Conservation (phyloP, 495 filamentous ascomycete species). For the Bacidia rubella region DNA sequence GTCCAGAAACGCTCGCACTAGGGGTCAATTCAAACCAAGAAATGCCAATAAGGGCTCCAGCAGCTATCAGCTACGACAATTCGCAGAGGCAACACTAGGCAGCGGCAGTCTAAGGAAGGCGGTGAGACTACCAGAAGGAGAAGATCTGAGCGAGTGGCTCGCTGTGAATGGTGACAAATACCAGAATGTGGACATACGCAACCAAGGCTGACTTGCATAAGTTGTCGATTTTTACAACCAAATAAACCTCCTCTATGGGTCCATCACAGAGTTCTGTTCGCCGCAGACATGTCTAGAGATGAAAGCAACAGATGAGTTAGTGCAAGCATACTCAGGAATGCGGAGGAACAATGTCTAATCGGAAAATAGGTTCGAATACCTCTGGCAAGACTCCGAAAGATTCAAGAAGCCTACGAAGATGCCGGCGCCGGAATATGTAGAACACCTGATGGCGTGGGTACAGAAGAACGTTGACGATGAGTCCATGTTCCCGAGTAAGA, state of each 20-base stretch:
- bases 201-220: constrained; percentile 21
- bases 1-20: constrained; percentile 72
- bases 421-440: constrained; percentile 92
- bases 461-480: constrained; percentile 94
- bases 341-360: no score
- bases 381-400: constrained; percentile 91
- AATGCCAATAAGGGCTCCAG: constrained; percentile 76
- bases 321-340: background rate
- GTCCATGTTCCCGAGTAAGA: constrained; percentile 80
- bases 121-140: constrained; percentile 90
- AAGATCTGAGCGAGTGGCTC: constrained; percentile 94
- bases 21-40: constrained; percentile 84
- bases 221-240: constrained; percentile 99
- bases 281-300: constrained; percentile 94
- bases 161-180: constrained; percentile 67
- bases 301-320: constrained; percentile 94
- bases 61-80: constrained; percentile 92
- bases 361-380: constrained; percentile 78
- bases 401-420: constrained; percentile 96
- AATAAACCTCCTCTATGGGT: constrained; percentile 95
- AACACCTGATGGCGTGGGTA: constrained; percentile 94
- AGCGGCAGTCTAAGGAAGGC: constrained; percentile 92
- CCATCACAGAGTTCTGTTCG: constrained; percentile 98
- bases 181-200: constrained; percentile 11
- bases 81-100: constrained; percentile 91